A percentile compares a stretch with the other conserved stretches of the same genome.
These are phyloP conservation scores for Lactarius quietus DNA, from an alignment of 768 basidiomycete species.

Conservation along the genomic window DNA sequence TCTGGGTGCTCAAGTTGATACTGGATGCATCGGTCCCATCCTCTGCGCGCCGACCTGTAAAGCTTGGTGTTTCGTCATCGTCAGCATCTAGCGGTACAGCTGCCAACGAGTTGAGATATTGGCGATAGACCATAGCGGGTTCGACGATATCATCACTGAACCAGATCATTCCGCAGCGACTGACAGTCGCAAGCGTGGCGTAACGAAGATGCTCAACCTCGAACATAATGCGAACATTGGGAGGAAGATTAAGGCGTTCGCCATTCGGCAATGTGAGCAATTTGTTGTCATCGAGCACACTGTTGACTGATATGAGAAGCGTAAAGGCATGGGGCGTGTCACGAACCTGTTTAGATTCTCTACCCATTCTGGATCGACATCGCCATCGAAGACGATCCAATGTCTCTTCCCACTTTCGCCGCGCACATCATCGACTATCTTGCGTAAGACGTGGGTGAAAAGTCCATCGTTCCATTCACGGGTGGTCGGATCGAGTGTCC, in stretches of 20 bases:
- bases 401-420: constrained; percentile 95
- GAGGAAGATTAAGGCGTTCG: constrained; percentile 93
- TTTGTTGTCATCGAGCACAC: constrained; percentile 99
- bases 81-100: constrained; percentile 79
- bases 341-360: constrained; percentile 96
- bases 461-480: constrained; percentile 99
- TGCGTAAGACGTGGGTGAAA: constrained; percentile 95
- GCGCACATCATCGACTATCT: constrained; percentile 97
- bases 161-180: constrained; percentile 99
- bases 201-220: constrained; percentile 98
- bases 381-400: constrained; percentile 99
- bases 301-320: constrained; percentile 33
- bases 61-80: constrained; percentile 72
- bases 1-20: constrained; percentile 68
- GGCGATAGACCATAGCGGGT: constrained; percentile 84
- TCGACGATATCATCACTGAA: constrained; percentile 97
- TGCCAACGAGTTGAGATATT: constrained; percentile 79
- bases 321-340: background rate
- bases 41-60: constrained; percentile 59
- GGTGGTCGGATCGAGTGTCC: constrained; percentile 94
- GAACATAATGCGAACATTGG: constrained; percentile 99
- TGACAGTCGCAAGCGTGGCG: constrained; percentile 96
- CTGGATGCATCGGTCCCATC: constrained; percentile 45
- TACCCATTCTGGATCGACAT: constrained; percentile 99
- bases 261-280: constrained; percentile 95